A percentile compares a stretch with the other conserved stretches of the same genome.
phyloP scores from a whole-genome alignment of 192 early-diverging fungal genomes.

The Dissophora globulifera region DNA sequence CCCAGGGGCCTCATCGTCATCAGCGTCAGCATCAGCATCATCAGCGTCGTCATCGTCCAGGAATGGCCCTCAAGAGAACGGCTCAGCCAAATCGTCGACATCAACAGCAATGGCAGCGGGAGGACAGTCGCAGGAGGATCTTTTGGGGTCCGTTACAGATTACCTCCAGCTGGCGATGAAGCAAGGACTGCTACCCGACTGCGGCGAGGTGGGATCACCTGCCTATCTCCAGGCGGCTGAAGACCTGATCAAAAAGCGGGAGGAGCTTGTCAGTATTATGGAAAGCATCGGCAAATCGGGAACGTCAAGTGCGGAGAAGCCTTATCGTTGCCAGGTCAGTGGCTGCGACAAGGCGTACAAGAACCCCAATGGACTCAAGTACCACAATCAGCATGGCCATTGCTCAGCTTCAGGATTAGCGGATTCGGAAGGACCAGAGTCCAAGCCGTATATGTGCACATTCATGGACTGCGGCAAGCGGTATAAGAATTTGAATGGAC shows the following conservation, averaged over 20 bases:
- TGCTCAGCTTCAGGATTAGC: conserved; percentile 67
- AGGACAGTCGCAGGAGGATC: conserved; percentile 27
- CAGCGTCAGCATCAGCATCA: neutral
- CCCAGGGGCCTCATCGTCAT: neutral
- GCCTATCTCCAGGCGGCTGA: conserved; percentile 34
- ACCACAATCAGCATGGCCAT: conserved; percentile 96
- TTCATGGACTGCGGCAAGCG: conserved; percentile 88
- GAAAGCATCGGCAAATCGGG: conserved; percentile 38
- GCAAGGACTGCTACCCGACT: conserved; percentile 37
- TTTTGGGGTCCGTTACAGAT: conserved; percentile 36
- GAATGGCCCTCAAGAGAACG: no score
- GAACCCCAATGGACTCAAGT: conserved; percentile 97
- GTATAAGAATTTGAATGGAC: conserved; percentile 97
- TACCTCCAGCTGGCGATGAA: conserved; percentile 46
- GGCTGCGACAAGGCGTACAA: conserved; percentile 97
- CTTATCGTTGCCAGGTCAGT: conserved; percentile 83
- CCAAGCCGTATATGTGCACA: conserved; percentile 80
- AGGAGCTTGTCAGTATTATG: conserved; percentile 49
- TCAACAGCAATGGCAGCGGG: neutral
- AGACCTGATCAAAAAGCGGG: conserved; percentile 39
- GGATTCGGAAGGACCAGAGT: conserved; percentile 66
- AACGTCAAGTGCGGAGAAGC: conserved; percentile 68
- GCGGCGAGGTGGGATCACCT: conserved; percentile 39
- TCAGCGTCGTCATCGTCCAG: neutral
- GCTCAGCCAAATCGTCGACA: neutral